A percentile compares a stretch with the other conserved stretches of the same genome.
Evolutionary conservation across 116 monocot species (phyloP).

Genomic region (Posidonia oceanica): DNA sequence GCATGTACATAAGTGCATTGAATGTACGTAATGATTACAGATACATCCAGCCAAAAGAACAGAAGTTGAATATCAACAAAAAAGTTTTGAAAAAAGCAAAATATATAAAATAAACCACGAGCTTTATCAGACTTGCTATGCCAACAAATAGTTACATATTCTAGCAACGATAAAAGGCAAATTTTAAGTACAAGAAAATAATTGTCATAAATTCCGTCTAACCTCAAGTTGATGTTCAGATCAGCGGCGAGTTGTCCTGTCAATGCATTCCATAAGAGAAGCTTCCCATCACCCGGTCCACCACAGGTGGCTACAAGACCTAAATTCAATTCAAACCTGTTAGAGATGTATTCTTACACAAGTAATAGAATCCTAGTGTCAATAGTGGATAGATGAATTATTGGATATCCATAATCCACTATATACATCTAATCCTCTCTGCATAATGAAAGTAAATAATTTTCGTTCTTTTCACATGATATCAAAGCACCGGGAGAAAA

Average conservation of each 20-base stretch:
- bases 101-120: background rate
- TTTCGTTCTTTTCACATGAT: too few relatives aligned
- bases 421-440: too few relatives aligned
- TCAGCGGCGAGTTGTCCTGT: conserved; percentile 74
- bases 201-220: conserved; percentile 1
- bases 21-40: background rate
- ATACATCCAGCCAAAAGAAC: background rate
- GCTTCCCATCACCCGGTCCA: conserved; percentile 61
- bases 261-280: conserved; percentile 86
- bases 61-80: background rate
- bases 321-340: conserved; percentile 8
- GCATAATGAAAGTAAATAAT: too few relatives aligned
- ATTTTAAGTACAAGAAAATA: background rate
- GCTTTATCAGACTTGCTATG: background rate
- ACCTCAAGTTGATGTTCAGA: conserved; percentile 54
- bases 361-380: too few relatives aligned
- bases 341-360: too few relatives aligned
- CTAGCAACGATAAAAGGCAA: background rate
- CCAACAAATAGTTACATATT: background rate
- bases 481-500: too few relatives aligned
- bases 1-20: too few relatives aligned
- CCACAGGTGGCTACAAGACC: conserved; percentile 81
- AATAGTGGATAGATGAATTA: too few relatives aligned
- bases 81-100: background rate
- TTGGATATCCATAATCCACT: too few relatives aligned